Evolutionary conservation across 2,329 filamentous ascomycete species (phyloP).

Genomic region (Penicillium sumatraense): DNA sequence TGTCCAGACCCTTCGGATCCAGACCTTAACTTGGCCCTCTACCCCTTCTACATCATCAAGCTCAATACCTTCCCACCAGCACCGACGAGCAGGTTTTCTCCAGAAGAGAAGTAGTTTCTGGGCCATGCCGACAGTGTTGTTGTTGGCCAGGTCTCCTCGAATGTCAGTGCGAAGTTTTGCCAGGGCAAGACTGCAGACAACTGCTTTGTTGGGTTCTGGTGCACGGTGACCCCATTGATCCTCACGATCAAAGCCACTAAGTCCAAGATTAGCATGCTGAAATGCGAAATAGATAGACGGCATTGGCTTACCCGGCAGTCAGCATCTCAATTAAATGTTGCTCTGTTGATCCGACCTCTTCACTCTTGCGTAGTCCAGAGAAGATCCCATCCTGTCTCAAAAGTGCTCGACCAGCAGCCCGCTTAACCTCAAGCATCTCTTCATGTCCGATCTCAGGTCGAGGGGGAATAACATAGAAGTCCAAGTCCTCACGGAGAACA

Average conservation of each 20-base stretch:
- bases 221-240: conserved; percentile 95
- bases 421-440: conserved; percentile 96
- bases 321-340: conserved; percentile 99
- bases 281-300: neutral
- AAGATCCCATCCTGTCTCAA: conserved; percentile 93
- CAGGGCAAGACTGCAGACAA: conserved; percentile 94
- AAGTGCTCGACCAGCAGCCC: conserved; percentile 84
- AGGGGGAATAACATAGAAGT: conserved; percentile 96
- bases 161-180: conserved; percentile 92
- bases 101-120: conserved; percentile 97
- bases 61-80: conserved; percentile 99
- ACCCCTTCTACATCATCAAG: conserved; percentile 87
- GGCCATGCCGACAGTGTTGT: conserved; percentile 89
- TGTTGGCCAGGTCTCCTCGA: conserved; percentile 73
- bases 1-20: conserved; percentile 98
- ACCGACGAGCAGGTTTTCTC: conserved; percentile 93
- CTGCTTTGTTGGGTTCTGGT: conserved; percentile 97
- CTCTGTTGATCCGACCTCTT: conserved; percentile 94
- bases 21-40: conserved; percentile 91
- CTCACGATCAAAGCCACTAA: conserved; percentile 92
- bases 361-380: conserved; percentile 89
- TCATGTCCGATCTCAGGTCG: conserved; percentile 78
- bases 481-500: conserved; percentile 90
- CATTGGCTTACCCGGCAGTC: conserved; percentile 80
- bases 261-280: conserved; percentile 17